Evolutionary conservation across 1,284 basidiomycete species (phyloP), one percentile per base, ranked within the genome.

Genomic region (Trichosporon asahii): DNA sequence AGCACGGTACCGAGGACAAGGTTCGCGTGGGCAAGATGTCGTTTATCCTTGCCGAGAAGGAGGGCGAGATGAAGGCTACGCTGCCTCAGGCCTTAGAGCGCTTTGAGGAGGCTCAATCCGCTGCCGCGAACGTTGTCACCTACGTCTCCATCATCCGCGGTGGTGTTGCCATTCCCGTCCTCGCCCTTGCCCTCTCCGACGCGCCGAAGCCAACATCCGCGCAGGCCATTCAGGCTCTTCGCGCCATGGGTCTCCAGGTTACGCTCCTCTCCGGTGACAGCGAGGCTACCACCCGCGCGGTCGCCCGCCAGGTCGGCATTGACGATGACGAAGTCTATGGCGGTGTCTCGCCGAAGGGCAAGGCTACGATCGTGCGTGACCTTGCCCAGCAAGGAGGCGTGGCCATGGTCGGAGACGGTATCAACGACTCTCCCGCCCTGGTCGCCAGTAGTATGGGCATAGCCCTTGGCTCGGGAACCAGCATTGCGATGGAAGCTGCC

Each of bases 331-430:
- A 90, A 67, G 92, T 98, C 0, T 94, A 90, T 88, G 90, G 94
- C 2, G 89, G 89, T 65, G 93, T 98, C 87, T 94, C 90, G 77
- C 95, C 95, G 1, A 92, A 94, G 78, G 95, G 95, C 60, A 98
- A 98, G 81, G 93, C 93, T 0, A 86, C 89, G 21, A 88, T 93
- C 69, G 87, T 98, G 21, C 85, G 88, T 2, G 92, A 94, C 78
- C 83, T 97, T 49, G 60, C 64, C 5, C 87, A 88, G 77, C 87
- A 88, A 75, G 84, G 89, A 64, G 90, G 89, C 40, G 90, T 96
- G 25, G 95, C 93, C 0, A 96, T 97, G 94, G 95, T 99, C 64
- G 97, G 97, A 23, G 97, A 99, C 82, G 97, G 97, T 21, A 97
- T 99, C 85, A 99, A 99, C 82, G 97, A 99, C 81, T 96, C 95